These are phyloP conservation scores for Diospyros lotus DNA, from an alignment of 148 eudicot genomes.

Conservation along the genomic window DNA sequence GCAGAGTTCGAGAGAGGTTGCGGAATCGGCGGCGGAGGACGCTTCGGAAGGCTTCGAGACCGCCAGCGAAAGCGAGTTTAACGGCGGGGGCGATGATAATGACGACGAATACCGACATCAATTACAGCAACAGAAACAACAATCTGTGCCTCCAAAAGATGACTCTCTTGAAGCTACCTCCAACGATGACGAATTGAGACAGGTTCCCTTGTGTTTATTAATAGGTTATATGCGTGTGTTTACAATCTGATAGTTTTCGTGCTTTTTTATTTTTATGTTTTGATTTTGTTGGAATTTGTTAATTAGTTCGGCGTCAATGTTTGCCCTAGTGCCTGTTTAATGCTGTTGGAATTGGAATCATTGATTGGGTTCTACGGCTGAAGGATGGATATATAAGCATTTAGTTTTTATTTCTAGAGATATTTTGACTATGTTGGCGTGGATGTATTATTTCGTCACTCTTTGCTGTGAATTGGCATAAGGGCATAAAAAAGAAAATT, in stretches of 20 bases:
- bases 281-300: no score
- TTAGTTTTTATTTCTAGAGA: no score
- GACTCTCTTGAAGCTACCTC: slow-evolving; percentile 32
- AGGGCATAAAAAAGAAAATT: no score
- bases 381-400: no score
- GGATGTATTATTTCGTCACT: no score
- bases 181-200: slow-evolving; percentile 36
- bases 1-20: slow-evolving; percentile 7
- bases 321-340: no score
- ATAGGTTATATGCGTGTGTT: neutral
- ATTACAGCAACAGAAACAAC: neutral
- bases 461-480: no score
- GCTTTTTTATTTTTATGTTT: neutral
- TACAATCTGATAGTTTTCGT: neutral
- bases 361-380: no score
- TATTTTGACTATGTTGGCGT: no score
- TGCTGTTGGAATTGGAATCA: no score
- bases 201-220: slow-evolving; percentile 26
- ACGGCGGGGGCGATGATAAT: slow-evolving; percentile 21
- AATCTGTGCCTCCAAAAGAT: slow-evolving; percentile 20
- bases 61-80: slow-evolving; percentile 65
- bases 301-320: no score
- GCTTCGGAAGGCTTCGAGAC: slow-evolving; percentile 74
- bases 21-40: slow-evolving; percentile 29
- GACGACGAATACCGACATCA: slow-evolving; percentile 2